These are phyloP conservation scores for Sugiyamaella chiloensis DNA, from an alignment of 805 yeast species.

Conservation along the genomic window DNA sequence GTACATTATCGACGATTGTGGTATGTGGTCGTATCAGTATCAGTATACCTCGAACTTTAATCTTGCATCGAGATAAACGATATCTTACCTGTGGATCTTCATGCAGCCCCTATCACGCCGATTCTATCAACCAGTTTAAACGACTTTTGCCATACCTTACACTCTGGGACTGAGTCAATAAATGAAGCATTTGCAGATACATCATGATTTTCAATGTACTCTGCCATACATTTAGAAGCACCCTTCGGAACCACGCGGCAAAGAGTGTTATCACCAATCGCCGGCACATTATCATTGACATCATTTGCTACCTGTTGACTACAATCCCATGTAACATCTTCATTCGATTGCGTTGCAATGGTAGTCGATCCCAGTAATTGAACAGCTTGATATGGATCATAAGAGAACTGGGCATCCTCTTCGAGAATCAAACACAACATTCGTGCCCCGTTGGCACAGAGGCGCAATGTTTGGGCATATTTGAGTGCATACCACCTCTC, in stretches of 20 bases:
- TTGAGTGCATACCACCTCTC: slow-evolving; percentile 1
- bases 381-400: not conserved
- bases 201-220: not conserved
- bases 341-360: not conserved
- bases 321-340: slow-evolving; percentile 1
- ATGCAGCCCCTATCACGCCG: too few relatives aligned
- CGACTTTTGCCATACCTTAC: not conserved
- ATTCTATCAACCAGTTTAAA: not conserved
- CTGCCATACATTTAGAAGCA: not conserved
- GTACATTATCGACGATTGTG: too few relatives aligned
- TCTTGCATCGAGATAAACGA: too few relatives aligned
- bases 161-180: not conserved
- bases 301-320: not conserved
- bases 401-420: not conserved
- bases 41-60: too few relatives aligned
- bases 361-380: not conserved
- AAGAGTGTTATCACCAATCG: not conserved
- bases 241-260: slow-evolving; percentile 3
- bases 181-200: not conserved
- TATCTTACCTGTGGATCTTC: too few relatives aligned
- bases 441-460: not conserved
- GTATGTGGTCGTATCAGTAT: too few relatives aligned
- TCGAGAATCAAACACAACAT: slow-evolving; percentile 1
- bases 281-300: not conserved
- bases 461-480: not conserved